These are phyloP conservation scores for Leccinum pachyderme DNA, from an alignment of 1,284 basidiomycete species.

Conservation along the genomic window DNA sequence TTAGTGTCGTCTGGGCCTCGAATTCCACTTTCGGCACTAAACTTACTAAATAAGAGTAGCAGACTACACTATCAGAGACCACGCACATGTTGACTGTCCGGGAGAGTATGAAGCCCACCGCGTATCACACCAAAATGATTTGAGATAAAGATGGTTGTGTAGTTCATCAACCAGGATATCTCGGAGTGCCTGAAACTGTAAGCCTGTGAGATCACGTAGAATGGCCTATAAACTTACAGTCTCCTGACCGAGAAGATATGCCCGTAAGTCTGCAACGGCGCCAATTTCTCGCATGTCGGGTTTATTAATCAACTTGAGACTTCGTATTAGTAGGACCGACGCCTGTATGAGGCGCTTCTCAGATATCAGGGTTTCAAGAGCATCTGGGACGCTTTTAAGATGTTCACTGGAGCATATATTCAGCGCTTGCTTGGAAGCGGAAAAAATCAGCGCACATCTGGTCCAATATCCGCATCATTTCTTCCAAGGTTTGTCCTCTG, in stretches of 20 bases:
- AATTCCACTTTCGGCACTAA: slow-evolving; percentile 60
- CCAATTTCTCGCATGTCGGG: slow-evolving; percentile 94
- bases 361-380: slow-evolving; percentile 90
- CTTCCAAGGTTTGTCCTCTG: slow-evolving; percentile 79
- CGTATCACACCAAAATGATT: slow-evolving; percentile 93
- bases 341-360: slow-evolving; percentile 94
- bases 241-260: slow-evolving; percentile 88
- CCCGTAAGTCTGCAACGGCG: slow-evolving; percentile 85
- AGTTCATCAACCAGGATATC: slow-evolving; percentile 96
- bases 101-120: slow-evolving; percentile 86
- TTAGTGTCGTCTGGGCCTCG: slow-evolving; percentile 44
- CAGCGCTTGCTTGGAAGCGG: slow-evolving; percentile 8
- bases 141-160: slow-evolving; percentile 97
- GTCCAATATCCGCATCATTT: slow-evolving; percentile 89
- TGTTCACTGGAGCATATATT: slow-evolving; percentile 62
- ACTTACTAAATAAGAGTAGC: slow-evolving; percentile 9
- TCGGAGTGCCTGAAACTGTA: slow-evolving; percentile 64
- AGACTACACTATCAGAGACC: neutral
- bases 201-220: slow-evolving; percentile 1
- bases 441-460: slow-evolving; percentile 67
- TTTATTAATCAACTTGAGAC: slow-evolving; percentile 89
- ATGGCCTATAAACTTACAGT: slow-evolving; percentile 48
- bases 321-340: slow-evolving; percentile 83
- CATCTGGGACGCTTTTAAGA: slow-evolving; percentile 89
- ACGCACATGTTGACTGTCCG: slow-evolving; percentile 75